These are phyloP conservation scores for Wickerhamomyces sp. DNA, from an alignment of 1,139 yeast genomes.

Conservation along the genomic window DNA sequence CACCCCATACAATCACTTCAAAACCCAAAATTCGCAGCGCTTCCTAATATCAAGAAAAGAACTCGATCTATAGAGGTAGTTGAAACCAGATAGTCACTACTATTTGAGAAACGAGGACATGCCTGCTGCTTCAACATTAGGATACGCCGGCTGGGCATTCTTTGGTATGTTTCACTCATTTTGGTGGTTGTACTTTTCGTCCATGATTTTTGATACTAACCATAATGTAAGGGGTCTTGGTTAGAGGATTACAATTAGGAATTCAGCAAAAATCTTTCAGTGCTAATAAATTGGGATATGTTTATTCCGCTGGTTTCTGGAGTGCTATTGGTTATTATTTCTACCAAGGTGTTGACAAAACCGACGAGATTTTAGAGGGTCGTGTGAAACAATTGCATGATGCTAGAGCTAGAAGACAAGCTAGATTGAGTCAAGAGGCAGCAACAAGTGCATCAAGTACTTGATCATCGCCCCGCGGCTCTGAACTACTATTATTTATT, in stretches of 20 bases:
- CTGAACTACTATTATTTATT: slow-evolving; percentile 3
- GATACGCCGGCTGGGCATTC: slow-evolving; percentile 22
- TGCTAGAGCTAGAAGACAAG: slow-evolving; percentile 26
- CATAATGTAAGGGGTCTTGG: slow-evolving; percentile 28
- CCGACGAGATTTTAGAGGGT: slow-evolving; percentile 30
- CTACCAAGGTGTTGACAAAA: slow-evolving; percentile 31
- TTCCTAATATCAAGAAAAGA: too few species aligned
- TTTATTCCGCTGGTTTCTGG: slow-evolving; percentile 36
- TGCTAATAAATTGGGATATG: slow-evolving; percentile 32
- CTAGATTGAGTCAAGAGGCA: slow-evolving; percentile 1
- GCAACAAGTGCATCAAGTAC: background rate
- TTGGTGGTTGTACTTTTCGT: background rate
- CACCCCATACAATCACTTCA: too few species aligned
- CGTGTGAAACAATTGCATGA: slow-evolving; percentile 31
- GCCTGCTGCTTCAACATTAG: slow-evolving; percentile 22
- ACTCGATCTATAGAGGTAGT: too few species aligned
- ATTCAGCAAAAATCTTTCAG: slow-evolving; percentile 32
- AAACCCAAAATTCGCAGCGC: too few species aligned
- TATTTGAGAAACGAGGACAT: slow-evolving; percentile 1
- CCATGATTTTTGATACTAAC: slow-evolving; percentile 1
- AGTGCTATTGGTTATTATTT: slow-evolving; percentile 33
- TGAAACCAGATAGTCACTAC: too few species aligned
- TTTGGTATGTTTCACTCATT: slow-evolving; percentile 15
- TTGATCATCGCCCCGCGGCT: background rate
- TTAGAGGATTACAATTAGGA: slow-evolving; percentile 37